A percentile compares a stretch with the other conserved stretches of the same genome.
Evolutionary conservation across 257 asterid species (phyloP).

Genomic region (Gynochthodes officinalis): DNA sequence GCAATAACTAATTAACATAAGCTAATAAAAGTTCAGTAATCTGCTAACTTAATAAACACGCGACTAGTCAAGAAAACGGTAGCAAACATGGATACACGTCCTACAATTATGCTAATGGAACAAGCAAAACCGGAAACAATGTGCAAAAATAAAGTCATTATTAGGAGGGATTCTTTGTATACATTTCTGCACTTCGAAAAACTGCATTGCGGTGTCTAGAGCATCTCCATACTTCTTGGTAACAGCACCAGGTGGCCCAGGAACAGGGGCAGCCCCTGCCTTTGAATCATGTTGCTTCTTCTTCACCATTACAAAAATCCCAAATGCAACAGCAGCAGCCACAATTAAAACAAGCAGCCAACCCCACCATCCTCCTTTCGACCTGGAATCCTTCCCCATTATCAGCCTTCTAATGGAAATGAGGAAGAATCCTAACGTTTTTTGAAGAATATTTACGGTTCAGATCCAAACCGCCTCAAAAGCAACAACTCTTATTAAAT

Average conservation of each 20-base stretch:
- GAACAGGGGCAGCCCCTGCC: slow-evolving; percentile 64
- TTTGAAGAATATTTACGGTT: background rate
- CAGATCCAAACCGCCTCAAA: slow-evolving; percentile 13
- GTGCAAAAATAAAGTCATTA: background rate
- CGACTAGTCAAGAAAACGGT: background rate
- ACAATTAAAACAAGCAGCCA: slow-evolving; percentile 49
- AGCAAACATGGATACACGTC: background rate
- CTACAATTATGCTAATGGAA: background rate
- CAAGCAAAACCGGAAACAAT: background rate
- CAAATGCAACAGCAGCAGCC: slow-evolving; percentile 37
- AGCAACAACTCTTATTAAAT: background rate
- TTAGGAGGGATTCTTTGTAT: slow-evolving; percentile 5
- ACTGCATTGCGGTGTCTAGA: slow-evolving; percentile 66
- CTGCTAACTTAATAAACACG: background rate
- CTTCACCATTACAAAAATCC: slow-evolving; percentile 32
- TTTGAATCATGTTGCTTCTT: slow-evolving; percentile 36
- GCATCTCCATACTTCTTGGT: slow-evolving; percentile 64
- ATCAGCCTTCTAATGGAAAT: background rate
- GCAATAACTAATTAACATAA: background rate
- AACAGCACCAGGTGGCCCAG: slow-evolving; percentile 57
- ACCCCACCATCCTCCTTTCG: slow-evolving; percentile 59
- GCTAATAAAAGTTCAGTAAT: background rate
- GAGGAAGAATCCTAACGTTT: background rate
- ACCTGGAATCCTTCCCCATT: slow-evolving; percentile 47
- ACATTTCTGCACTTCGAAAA: slow-evolving; percentile 85